Base-by-base conservation (phyloP, 1,284 basidiomycete genomes). In the Pterulicium gracile region DNA sequence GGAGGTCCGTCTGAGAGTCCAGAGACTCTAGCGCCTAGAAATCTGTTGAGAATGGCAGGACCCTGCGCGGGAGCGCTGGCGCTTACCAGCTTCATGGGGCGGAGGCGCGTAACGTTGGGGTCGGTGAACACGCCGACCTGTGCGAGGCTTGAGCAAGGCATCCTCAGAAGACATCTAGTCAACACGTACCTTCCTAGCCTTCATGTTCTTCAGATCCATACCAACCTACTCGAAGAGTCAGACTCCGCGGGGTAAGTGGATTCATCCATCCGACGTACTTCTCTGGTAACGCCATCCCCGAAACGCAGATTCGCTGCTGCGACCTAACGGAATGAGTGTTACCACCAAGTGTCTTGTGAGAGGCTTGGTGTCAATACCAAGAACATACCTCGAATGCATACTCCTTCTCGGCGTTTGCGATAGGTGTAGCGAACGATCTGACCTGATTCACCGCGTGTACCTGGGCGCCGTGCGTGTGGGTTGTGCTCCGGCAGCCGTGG, bases 51-150 rank as follows among this genome's bases (percentile, higher is more conserved):
- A 35, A 34, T n/a, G 3, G 45, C 7, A 15, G 32, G 17, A 24
- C 45, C 10, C 18, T 13, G 4, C 3, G 5, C 2, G 32, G 1
- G 45, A 15, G 40, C 41, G 19, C 21, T n/a, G 19, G 54, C 19
- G 66, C 78, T 51, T 53, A 87, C 90, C 52, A 76, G 77, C 59
- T 86, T 78, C 78, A 94, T 89, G 3, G 93, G 88, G 43, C 70
- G 75, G 43, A 97, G 72, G 55, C 86, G 81, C 44, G 81, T 80
- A 24, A 98, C 75, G 49, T 88, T 89, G 14, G 81, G 75, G 59
- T 98, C 94, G 4, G 95, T 97, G 61, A 94, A 95, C 21, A 98
- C 88, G 23, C 81, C 95, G 53, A 98, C 88, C 81, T 96, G 49
- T 12, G 42, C 17, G 63, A 20, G 52, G 52, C 44, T 56, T 53